phyloP scores from a whole-genome alignment of 345 rosid species.

The Cardamine occulta region DNA sequence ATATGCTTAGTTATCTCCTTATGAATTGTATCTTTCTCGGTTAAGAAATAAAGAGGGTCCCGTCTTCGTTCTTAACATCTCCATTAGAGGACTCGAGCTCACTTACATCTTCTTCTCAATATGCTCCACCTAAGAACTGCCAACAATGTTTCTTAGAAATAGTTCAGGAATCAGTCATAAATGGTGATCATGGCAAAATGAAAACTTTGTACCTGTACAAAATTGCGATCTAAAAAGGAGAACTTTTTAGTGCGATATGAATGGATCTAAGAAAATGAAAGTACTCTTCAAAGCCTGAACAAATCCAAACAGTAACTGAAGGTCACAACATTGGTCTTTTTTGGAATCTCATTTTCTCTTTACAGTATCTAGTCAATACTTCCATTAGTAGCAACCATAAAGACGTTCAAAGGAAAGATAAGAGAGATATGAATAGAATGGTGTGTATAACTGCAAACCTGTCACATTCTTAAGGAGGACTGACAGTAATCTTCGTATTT shows the following conservation, averaged over 20 bases:
- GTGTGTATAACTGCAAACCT: neutral
- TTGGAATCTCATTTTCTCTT: neutral
- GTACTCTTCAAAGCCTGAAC: neutral
- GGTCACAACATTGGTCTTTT: neutral
- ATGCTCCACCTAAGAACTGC: neutral
- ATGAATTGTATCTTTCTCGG: too few relatives aligned
- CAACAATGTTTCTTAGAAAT: neutral
- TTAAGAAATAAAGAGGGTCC: too few relatives aligned
- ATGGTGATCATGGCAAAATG: conserved; percentile 1
- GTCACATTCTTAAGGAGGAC: conserved; percentile 2
- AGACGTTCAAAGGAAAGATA: neutral
- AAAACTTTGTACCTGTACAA: conserved; percentile 2
- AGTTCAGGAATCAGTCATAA: neutral
- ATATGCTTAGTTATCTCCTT: too few relatives aligned
- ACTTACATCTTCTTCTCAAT: conserved; percentile 1
- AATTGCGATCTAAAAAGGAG: neutral
- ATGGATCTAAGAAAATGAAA: too few relatives aligned
- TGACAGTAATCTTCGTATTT: conserved; percentile 20
- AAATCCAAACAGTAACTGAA: neutral
- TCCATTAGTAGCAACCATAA: too few relatives aligned
- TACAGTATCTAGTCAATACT: too few relatives aligned
- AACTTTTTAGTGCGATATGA: neutral
- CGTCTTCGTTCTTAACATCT: too few relatives aligned
- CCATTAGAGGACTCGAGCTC: neutral
- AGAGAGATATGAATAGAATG: neutral